phyloP scores from a whole-genome alignment of 345 rosid genomes.

The Camelina neglecta region DNA sequence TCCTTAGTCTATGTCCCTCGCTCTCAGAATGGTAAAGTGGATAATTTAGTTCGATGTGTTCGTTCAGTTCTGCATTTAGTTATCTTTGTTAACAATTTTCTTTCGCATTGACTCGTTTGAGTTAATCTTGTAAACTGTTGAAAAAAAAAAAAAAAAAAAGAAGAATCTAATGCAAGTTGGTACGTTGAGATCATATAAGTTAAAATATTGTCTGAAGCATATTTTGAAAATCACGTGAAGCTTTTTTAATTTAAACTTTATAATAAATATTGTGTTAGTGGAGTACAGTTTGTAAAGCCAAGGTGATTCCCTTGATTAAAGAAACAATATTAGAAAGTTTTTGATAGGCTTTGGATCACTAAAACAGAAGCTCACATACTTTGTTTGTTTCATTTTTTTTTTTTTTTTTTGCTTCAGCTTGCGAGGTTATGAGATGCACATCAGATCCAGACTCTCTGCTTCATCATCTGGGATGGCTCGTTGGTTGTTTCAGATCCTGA shows the following conservation, averaged over 20 bases:
- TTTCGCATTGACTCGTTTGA: no score
- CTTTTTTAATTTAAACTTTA: constrained; percentile 1
- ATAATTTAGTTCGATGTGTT: no score
- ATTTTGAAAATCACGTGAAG: constrained; percentile 23
- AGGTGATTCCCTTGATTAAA: constrained; percentile 10
- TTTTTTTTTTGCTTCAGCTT: constrained; percentile 20
- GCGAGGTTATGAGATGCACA: constrained; percentile 36
- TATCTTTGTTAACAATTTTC: no score
- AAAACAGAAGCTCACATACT: constrained; percentile 27
- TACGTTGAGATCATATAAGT: constrained; percentile 25
- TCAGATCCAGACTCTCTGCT: constrained; percentile 35
- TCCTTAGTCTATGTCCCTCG: no score
- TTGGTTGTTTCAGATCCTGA: constrained; percentile 30
- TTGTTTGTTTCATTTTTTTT: constrained; percentile 14
- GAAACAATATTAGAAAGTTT: constrained; percentile 28
- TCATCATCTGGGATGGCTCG: constrained; percentile 37
- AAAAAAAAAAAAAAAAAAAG: background rate
- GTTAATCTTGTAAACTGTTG: no score
- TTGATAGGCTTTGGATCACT: constrained; percentile 31
- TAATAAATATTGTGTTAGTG: constrained; percentile 14
- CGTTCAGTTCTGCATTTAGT: no score
- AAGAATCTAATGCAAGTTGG: constrained; percentile 26
- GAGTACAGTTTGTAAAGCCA: constrained; percentile 32
- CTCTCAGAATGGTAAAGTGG: no score
- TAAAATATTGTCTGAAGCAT: constrained; percentile 26